Base-by-base conservation (phyloP, 2,329 filamentous ascomycete genomes). In the Epichloe baconii region DNA sequence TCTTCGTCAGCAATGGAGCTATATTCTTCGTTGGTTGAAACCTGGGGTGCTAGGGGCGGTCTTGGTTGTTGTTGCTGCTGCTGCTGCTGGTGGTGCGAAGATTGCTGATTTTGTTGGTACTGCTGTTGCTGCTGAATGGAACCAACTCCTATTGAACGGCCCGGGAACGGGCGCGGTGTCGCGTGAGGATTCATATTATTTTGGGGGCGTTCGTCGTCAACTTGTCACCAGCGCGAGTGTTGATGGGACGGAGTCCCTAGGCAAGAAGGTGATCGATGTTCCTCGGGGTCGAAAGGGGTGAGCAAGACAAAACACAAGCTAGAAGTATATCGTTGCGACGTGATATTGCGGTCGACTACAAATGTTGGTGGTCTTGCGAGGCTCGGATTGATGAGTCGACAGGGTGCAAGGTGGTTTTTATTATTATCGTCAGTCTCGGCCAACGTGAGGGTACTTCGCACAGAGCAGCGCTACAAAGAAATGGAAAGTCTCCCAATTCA, bases 1-100 rank as follows among this genome's bases (percentile, higher is more conserved):
- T 96, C 90, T 68, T 96, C 90, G 62, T 96, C 90, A 19, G 82
- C 84, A 58, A 97, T 68, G 44, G 57, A 61, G 55, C 58, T 64
- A 54, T 69, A 70, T 35, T 70, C 67, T 45, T 70, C 66, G 53
- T 68, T 68, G 21, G 62, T 56, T 11, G 64, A 64, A 5, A 68
- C 64, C 45, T 67, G 66, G 12, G 62, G 64, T 15, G 64, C 59
- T 10, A 64, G 57, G 12, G 66, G 63, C 34, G 65, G 64, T 38
- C 46, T 43, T 43, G 38, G 46, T 49, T 60, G 60, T 31, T 57
- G 57, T 43, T 56, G 53, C 8, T 55, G 52, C 44, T 52, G 54
- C 35, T 54, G 56, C 8, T 50, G 50, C 35, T 50, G 50, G 3
- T 21, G 19, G 26, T 54, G 53, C 12, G 65, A 64, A 14, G 49